These are phyloP conservation scores for Wakefieldia striispora DNA, from an alignment of 768 basidiomycete genomes.

Conservation along the genomic window DNA sequence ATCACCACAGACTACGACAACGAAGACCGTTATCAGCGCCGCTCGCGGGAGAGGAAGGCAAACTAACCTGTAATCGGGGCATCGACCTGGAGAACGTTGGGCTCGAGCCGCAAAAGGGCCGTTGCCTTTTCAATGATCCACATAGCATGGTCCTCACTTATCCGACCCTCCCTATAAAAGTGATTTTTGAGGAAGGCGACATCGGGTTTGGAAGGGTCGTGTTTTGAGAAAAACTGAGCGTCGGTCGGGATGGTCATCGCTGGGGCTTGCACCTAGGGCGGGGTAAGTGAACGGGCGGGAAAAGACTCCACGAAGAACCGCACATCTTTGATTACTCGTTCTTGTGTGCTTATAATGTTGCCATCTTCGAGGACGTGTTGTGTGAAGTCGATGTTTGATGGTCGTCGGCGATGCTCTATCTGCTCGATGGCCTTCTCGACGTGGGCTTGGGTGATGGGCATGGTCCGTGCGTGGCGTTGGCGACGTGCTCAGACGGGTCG, in stretches of 20 bases:
- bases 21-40: constrained; percentile 4
- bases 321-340: constrained; percentile 96
- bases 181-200: constrained; percentile 98
- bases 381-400: constrained; percentile 82
- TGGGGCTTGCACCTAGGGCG: constrained; percentile 88
- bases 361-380: constrained; percentile 94
- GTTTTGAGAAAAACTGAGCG: constrained; percentile 86
- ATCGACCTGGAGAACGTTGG: constrained; percentile 91
- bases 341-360: constrained; percentile 85
- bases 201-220: constrained; percentile 89
- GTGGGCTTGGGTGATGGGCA: constrained; percentile 36
- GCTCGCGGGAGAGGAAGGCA: neutral
- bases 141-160: constrained; percentile 93
- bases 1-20: constrained; percentile 89
- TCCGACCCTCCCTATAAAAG: constrained; percentile 92
- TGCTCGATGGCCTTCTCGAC: constrained; percentile 36
- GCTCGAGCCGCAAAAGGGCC: constrained; percentile 77
- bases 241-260: constrained; percentile 90
- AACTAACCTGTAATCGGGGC: constrained; percentile 90
- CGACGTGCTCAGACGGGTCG: neutral
- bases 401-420: constrained; percentile 41
- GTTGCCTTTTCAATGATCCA: constrained; percentile 91
- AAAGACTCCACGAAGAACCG: constrained; percentile 19
- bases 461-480: constrained; percentile 15
- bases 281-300: constrained; percentile 5